phyloP scores from a whole-genome alignment of 1,284 basidiomycete species.

The Apiotrichum brassicae region DNA sequence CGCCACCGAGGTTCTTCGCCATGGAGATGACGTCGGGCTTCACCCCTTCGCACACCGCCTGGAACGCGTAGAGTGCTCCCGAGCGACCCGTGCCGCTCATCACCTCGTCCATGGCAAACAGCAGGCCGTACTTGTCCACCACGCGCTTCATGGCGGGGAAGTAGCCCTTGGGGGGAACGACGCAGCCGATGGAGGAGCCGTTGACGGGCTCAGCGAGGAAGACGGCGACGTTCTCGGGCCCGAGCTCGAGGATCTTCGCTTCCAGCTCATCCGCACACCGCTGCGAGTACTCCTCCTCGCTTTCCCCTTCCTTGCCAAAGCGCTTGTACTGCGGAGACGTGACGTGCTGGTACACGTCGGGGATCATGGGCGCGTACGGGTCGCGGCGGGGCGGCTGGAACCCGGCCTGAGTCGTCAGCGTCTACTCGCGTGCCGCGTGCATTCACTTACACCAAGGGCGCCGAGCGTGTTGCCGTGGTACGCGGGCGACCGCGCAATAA shows the following conservation, averaged over 20 bases:
- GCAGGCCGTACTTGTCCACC: conserved; percentile 70
- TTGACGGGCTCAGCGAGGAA: conserved; percentile 50
- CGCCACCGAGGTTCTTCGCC: conserved; percentile 81
- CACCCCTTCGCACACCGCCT: conserved; percentile 53
- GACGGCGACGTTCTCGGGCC: conserved; percentile 61
- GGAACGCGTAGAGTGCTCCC: conserved; percentile 59
- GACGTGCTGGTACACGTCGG: conserved; percentile 27
- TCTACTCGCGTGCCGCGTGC: neutral
- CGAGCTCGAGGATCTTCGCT: conserved; percentile 70
- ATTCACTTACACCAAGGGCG: conserved; percentile 22
- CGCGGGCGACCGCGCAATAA: conserved; percentile 69
- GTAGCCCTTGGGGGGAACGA: conserved; percentile 37
- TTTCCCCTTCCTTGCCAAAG: conserved; percentile 58
- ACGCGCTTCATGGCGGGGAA: conserved; percentile 67
- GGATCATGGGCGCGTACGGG: conserved; percentile 55
- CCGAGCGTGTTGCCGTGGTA: conserved; percentile 79
- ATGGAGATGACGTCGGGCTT: conserved; percentile 71
- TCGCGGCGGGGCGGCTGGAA: conserved; percentile 22
- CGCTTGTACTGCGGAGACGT: conserved; percentile 67
- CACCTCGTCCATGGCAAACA: conserved; percentile 78
- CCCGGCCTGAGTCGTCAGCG: conserved; percentile 13
- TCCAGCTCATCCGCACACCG: conserved; percentile 71
- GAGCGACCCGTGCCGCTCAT: conserved; percentile 81
- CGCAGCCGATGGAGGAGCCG: conserved; percentile 65
- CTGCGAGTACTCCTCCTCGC: conserved; percentile 68